Evolutionary conservation across 176 grass and related monocot genomes (phyloP), one percentile per base, ranked within the genome.

Genomic region (Neostapfia colusana): DNA sequence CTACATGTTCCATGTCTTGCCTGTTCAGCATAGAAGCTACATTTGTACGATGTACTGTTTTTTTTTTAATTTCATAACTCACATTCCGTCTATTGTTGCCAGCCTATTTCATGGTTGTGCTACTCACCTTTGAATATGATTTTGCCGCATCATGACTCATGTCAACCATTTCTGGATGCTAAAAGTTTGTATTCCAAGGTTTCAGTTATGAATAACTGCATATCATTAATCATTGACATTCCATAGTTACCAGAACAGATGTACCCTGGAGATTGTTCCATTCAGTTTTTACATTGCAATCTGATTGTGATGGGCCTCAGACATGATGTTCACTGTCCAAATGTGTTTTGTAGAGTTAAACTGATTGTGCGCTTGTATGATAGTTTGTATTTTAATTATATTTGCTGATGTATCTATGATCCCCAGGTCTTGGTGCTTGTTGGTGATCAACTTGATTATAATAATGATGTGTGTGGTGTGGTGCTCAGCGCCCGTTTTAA

Each of bases 381-480:
- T 78, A 36, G 4, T 36, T 87, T 78, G 21, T 16, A 54, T 51
- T 69, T 67, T 61, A 81, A 36, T 67, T 79, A 5, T 61, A 7
- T 80, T 53, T 34, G 14, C 70, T 41, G 64, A 40, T 75, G 48
- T 56, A 51, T 79, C 68, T 82, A 53, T 73, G 37, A 58, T 81
- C 26, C 70, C 65, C 74, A 99, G 96, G 85, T 99, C 59, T 70
- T 99, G 81, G 89, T 90, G 68, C 81, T 99, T 74, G 92, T 95
- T 44, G 96, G 96, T 5, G 92, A 95, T 71, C 96, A 99, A 90
- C 88, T 99, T 83, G 96, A 99, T 43, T 90, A 80, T 65, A 90
- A 92, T 10, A 87, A 99, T 72, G 88, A 99, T 72, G 86, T 93
- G 25, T 99, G 96, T 83, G 96, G 96, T 43, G 67, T 88, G 34